Evolutionary conservation across 495 filamentous ascomycete species (phyloP).

Genomic region (Neurospora pannonica): DNA sequence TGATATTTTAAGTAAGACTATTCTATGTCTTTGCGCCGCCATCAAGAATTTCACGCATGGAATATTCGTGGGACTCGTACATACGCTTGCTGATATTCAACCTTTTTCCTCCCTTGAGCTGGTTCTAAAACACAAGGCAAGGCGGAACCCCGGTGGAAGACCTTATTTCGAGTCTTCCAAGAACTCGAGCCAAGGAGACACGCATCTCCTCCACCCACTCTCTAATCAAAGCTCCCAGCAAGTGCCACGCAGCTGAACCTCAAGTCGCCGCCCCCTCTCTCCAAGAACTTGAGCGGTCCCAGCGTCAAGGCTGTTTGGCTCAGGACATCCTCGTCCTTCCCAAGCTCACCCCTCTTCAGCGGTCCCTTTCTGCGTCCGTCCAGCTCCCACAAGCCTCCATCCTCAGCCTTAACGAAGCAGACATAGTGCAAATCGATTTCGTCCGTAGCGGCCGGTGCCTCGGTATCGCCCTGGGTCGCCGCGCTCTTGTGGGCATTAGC

Average conservation of each 20-base stretch:
- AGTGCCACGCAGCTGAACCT: slow-evolving; percentile 67
- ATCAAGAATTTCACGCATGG: background rate
- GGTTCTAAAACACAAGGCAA: background rate
- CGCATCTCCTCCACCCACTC: background rate
- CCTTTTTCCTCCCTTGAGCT: background rate
- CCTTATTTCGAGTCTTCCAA: background rate
- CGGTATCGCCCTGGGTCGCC: slow-evolving; percentile 62
- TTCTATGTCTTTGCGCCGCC: background rate
- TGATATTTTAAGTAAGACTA: background rate
- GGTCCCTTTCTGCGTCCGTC: slow-evolving; percentile 71
- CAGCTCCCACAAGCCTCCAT: slow-evolving; percentile 70
- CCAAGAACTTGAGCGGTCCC: slow-evolving; percentile 52
- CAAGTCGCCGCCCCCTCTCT: slow-evolving; percentile 57
- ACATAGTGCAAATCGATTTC: slow-evolving; percentile 76
- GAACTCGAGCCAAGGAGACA: background rate
- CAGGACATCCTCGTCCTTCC: slow-evolving; percentile 54
- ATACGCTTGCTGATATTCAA: background rate
- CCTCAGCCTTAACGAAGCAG: slow-evolving; percentile 66
- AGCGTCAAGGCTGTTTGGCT: slow-evolving; percentile 55
- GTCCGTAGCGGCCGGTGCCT: slow-evolving; percentile 56
- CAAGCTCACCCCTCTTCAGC: slow-evolving; percentile 47
- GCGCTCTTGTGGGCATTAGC: slow-evolving; percentile 64
- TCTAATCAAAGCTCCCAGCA: slow-evolving; percentile 53
- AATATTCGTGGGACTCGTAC: background rate
- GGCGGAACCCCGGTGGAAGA: background rate